Evolutionary conservation across 1,284 basidiomycete genomes (phyloP), one percentile per base, ranked within the genome.

Genomic region (Austroboletus niveus): DNA sequence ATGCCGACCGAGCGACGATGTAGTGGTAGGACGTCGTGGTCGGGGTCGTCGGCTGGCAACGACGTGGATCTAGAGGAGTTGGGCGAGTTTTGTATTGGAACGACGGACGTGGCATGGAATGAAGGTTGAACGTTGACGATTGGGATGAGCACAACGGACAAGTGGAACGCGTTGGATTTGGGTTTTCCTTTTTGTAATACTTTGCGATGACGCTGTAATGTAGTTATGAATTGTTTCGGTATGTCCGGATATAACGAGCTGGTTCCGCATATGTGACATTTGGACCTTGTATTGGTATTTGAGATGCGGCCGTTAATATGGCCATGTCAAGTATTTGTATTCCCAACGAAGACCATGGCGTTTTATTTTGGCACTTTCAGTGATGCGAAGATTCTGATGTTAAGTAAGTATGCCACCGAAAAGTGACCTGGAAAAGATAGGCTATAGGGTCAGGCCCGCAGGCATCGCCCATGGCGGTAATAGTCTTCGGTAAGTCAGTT

Each of bases 1-100:
- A 75, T 79, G 74, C 77, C 77, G n/a, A 68, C 59, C 5, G 61
- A 52, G 49, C 56, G 52, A 29, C 47, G 12, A 34, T 11, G 22
- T 34, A 38, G 44, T 40, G 38, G 20, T 40, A 14, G 9, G 17
- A 12, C 22, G 38, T 22, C 38, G 20, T 10, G 38, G 10, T 22
- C 41, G 15, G 41, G 27, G 39, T 47, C 29, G 29, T 2, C 42
- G 32, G 46, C 22, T 24, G 22, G 11, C 22, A 31, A 31, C 29
- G 45, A 54, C 5, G 20, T 11, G 31, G 42, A 48, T 20, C 12
- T 15, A 12, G 55, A 15, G 6, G 45, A n/a, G 31, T 14, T 68
- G 22, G 35, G 51, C 2, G 68, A 70, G 38, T 69, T 59, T 39
- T 66, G 63, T 45, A 58, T 70, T 12, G 68, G 64, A 0, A 57